Evolutionary conservation across 208 protist genomes (phyloP), one percentile per base, ranked within the genome.

Genomic region (Plasmodiophora brassicae): DNA sequence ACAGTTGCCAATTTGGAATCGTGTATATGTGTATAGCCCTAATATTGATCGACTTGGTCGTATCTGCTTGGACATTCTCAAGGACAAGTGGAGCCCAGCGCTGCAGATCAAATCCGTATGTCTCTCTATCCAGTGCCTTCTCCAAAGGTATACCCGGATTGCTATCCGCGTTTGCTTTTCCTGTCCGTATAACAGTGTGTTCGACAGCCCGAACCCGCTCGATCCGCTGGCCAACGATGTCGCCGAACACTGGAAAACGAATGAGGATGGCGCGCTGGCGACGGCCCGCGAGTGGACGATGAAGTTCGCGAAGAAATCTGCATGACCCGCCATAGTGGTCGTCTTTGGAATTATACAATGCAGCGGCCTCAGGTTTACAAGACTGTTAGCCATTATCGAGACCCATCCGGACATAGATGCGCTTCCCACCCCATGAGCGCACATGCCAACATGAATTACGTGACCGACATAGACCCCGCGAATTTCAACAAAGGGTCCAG

Each of bases 31-130:
- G n/a, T 36, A 5, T 78, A 78, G 65, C 87, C 94, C 94, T 87
- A 95, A 98, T 88, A 94, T 97, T 78, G 94, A 97, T 89, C 88
- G 89, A 41, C 71, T 97, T 1, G 96, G 96, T 10, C 90, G 96
- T 50, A 98, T 98, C 71, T 98, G 96, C 91, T 92, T 98, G 14
- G 96, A 98, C 88, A 97, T 97, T 89, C 91, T 98, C 25, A 98
- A 98, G 93, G 95, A 96, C 84, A 97, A 98, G 88, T 98, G 96
- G 96, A 96, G 92, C 86, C 96, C 96, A 45, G 96, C 45, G 43
- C 25, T 89, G 10, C 71, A 89, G 25, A 86, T 89, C 25, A 45
- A 43, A 38, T 84, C 72, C 22, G 25, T 87, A 22, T 38, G 83
- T 50, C 10, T 89, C 50, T 89, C 87, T 0, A 85, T 89, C 35